Evolutionary conservation across 805 yeast genomes (phyloP).

Genomic region (Teunomyces tritomae): DNA sequence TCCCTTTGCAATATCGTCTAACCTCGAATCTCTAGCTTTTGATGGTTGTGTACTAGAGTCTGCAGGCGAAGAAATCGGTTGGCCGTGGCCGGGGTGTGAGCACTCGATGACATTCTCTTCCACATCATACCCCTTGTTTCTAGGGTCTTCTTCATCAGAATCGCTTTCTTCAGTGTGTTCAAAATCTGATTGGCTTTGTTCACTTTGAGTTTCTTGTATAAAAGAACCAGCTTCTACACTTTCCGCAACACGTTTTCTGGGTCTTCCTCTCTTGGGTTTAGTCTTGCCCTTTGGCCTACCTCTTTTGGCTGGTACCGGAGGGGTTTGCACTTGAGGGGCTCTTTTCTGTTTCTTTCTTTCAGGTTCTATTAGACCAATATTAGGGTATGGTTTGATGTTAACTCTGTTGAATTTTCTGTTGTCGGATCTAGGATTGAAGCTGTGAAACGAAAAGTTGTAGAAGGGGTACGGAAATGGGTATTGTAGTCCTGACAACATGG

Average conservation of each 20-base stretch:
- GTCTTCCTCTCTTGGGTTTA: constrained; percentile 1
- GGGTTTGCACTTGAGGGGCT: background rate
- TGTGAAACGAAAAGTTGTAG: constrained; percentile 43
- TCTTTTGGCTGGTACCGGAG: background rate
- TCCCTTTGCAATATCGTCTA: no score
- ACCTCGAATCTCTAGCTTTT: background rate
- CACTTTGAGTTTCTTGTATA: constrained; percentile 6
- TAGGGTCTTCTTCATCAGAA: constrained; percentile 9
- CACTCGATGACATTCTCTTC: background rate
- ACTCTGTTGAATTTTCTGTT: constrained; percentile 25
- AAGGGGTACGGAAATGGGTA: constrained; percentile 47
- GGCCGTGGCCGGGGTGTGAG: background rate
- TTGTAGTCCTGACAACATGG: constrained; percentile 40
- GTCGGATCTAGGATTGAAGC: constrained; percentile 25
- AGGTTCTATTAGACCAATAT: constrained; percentile 28
- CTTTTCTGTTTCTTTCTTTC: background rate
- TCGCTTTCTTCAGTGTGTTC: constrained; percentile 7
- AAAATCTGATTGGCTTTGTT: background rate
- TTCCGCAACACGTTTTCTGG: constrained; percentile 6
- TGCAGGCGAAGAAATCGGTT: background rate
- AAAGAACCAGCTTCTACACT: constrained; percentile 5
- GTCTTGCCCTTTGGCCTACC: constrained; percentile 3
- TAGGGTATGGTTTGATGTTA: constrained; percentile 34
- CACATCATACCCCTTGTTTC: constrained; percentile 7
- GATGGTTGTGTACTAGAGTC: background rate